Base-by-base conservation (phyloP, 2,329 filamentous ascomycete genomes). In the Domatiomyces catenatus region DNA sequence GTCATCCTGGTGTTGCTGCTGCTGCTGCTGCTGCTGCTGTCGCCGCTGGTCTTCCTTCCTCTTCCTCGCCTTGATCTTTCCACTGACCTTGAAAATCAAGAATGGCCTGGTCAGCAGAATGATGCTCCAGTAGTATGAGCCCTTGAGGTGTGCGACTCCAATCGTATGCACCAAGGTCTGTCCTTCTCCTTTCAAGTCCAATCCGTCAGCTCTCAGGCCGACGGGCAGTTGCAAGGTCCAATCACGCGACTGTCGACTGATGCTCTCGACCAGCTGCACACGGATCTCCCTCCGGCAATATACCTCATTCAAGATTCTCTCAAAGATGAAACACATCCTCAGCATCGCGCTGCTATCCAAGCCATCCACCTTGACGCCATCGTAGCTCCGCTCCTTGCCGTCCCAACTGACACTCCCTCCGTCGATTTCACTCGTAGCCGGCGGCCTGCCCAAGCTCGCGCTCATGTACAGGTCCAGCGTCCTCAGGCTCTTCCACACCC, bases 31-130 rank as follows among this genome's bases (percentile, higher is more conserved):
- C 3, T 18, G 15, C 3, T 24, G 22, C 22, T 24, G 22, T 24
- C 22, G 22, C 22, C 22, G 22, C 5, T 49, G 47, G 43, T 57
- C 51, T 24, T 52, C 55, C 8, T 55, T 51, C 3, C 54, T 52
- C 8, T 46, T 42, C 39, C 54, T 52, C 15, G 50, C 50, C 44
- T 56, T 58, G 47, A 58, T 53, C 47, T 57, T 58, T 10, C 56
- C 57, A n/a, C 66, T 73, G 1, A 75, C 64, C 47, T 73, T 69
- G 55, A 73, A 75, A 22, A 75, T 69, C 8, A 76, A 62, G 50
- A 76, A 76, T 0, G 73, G 73, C n/a, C 73, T 63, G 5, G 73
- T 74, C 3, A 75, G 60, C 2, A 76, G 62, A 59, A 75, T 75
- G 44, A 76, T 75, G 1, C 71, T 72, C 63, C 73, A 76, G 57